Conservation (phyloP, 2,329 filamentous ascomycete genomes). For the Zymoseptoria crescenta region DNA sequence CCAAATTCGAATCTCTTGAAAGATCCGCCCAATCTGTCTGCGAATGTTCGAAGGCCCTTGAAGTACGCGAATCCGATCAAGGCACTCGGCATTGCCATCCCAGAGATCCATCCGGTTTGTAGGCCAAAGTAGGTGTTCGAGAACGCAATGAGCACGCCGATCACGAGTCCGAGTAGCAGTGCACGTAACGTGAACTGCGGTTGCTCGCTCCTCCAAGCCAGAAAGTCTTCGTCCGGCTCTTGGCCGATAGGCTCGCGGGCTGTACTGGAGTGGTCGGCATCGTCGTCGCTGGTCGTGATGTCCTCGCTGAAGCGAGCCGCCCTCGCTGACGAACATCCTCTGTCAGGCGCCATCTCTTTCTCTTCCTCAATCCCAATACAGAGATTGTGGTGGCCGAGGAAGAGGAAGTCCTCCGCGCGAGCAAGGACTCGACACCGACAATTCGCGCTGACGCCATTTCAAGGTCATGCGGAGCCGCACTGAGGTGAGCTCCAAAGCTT, state of each 20-base stretch:
- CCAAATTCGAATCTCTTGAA: constrained; percentile 21
- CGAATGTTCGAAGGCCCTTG: constrained; percentile 63
- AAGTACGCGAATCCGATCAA: constrained; percentile 94
- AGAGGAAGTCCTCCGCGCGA: neutral
- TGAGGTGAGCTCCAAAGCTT: neutral
- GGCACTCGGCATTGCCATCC: constrained; percentile 95
- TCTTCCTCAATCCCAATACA: neutral
- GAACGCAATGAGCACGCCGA: constrained; percentile 88
- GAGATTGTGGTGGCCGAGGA: neutral
- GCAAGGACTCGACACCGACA: neutral
- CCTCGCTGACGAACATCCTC: constrained; percentile 17
- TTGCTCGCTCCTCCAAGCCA: constrained; percentile 26
- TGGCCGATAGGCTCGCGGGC: constrained; percentile 22
- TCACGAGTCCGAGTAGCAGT: constrained; percentile 67
- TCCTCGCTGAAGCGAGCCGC: constrained; percentile 1
- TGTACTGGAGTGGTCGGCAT: constrained; percentile 13
- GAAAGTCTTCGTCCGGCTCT: constrained; percentile 23
- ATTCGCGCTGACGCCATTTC: neutral
- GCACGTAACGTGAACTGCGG: constrained; percentile 73
- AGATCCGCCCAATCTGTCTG: constrained; percentile 46
- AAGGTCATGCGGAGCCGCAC: neutral
- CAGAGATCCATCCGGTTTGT: constrained; percentile 75
- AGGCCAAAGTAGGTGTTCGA: constrained; percentile 99
- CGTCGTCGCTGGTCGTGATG: constrained; percentile 5
- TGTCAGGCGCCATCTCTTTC: constrained; percentile 30